phyloP scores from a whole-genome alignment of 1,284 basidiomycete genomes.

The Cystobasidium sp. region DNA sequence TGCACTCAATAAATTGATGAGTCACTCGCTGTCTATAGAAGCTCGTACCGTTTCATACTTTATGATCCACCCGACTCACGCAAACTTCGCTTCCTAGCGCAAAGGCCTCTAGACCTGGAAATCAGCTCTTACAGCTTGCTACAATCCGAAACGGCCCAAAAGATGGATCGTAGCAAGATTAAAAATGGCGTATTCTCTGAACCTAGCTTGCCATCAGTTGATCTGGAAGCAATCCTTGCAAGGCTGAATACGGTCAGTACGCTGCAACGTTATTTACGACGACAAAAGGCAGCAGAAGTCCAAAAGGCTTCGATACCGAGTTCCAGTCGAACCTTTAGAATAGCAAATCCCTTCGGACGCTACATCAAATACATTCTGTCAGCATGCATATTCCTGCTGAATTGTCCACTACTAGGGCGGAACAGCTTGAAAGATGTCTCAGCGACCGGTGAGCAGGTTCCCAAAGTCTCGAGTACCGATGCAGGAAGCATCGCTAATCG shows the following conservation, averaged over 20 bases:
- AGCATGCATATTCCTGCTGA: neutral
- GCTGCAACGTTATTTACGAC: neutral
- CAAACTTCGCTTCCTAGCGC: constrained; percentile 33
- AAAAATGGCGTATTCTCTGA: neutral
- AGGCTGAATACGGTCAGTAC: neutral
- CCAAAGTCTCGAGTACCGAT: neutral
- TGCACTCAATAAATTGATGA: too few relatives aligned
- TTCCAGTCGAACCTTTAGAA: too few relatives aligned
- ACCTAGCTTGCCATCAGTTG: neutral
- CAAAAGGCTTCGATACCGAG: too few relatives aligned
- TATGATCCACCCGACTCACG: constrained; percentile 25
- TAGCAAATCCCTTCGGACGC: neutral
- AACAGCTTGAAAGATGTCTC: constrained; percentile 38
- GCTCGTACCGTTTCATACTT: constrained; percentile 5
- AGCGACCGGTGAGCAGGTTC: constrained; percentile 20
- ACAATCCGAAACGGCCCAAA: neutral
- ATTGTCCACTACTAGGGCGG: constrained; percentile 7
- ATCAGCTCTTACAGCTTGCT: constrained; percentile 23
- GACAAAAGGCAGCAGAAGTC: neutral
- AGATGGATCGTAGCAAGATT: neutral
- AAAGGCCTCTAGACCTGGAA: constrained; percentile 18
- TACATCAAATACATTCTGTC: neutral
- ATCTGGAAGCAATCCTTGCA: neutral
- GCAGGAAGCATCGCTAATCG: neutral
- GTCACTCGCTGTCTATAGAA: too few relatives aligned